These are phyloP conservation scores for Vitis hybrid DNA, from an alignment of 177 flowering plant species.

Conservation along the genomic window DNA sequence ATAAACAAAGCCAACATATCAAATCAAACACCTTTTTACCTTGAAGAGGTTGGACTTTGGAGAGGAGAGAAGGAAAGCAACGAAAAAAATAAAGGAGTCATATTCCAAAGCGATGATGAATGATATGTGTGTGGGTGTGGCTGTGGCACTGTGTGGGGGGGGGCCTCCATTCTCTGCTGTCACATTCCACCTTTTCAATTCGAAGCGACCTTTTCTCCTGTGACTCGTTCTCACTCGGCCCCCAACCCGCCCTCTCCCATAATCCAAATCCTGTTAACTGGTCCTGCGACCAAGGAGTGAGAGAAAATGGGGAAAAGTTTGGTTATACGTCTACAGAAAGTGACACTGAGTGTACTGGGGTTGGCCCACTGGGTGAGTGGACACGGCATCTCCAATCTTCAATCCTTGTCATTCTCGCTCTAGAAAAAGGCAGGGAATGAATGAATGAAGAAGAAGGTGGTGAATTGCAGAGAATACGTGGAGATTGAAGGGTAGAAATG, in stretches of 20 bases:
- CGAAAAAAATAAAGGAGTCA: neutral
- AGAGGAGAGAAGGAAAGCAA: neutral
- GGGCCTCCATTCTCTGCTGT: conserved; percentile 10
- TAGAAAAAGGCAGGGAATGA: neutral
- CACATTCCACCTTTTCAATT: conserved; percentile 31
- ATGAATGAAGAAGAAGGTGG: conserved; percentile 2
- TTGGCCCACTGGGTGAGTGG: conserved; percentile 22
- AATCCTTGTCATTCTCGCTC: conserved; percentile 2
- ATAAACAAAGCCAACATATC: conserved; percentile 31
- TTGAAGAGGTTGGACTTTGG: neutral
- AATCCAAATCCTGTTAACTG: neutral
- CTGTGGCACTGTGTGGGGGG: neutral
- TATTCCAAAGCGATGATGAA: conserved; percentile 17
- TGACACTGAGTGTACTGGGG: conserved; percentile 13
- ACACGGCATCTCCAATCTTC: conserved; percentile 20
- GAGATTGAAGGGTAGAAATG: too few species aligned
- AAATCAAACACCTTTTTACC: conserved; percentile 34
- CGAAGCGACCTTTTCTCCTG: neutral
- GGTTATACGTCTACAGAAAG: conserved; percentile 13
- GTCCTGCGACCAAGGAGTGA: too few species aligned
- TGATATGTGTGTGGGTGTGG: conserved; percentile 26
- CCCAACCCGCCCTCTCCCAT: neutral
- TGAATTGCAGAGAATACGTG: too few species aligned
- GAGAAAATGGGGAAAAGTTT: neutral
- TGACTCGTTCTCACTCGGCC: too few species aligned